Conservation (phyloP, 2,329 filamentous ascomycete species). For the Aspergillus sp. region DNA sequence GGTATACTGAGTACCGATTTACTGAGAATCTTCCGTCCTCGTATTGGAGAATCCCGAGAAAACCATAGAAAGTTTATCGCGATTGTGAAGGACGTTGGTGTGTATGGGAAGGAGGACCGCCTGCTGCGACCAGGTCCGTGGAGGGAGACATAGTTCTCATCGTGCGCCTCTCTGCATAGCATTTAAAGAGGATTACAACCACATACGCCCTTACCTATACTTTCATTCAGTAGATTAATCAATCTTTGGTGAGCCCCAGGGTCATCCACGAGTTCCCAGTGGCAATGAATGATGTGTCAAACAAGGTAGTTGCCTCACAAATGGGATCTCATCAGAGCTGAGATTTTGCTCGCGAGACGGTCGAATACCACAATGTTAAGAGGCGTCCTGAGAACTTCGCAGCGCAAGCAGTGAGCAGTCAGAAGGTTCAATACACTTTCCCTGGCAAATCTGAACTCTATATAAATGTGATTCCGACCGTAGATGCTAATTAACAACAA, state of each 20-base stretch:
- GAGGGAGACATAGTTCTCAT: constrained; percentile 30
- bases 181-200: neutral
- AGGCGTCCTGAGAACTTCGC: neutral
- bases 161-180: neutral
- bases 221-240: too few species aligned
- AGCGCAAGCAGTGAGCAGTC: neutral
- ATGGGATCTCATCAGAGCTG: too few species aligned
- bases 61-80: constrained; percentile 49
- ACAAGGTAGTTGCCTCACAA: too few species aligned
- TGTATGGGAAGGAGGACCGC: constrained; percentile 49
- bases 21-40: constrained; percentile 48
- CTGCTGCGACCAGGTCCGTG: constrained; percentile 45
- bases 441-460: neutral
- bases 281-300: too few species aligned
- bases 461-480: constrained; percentile 8
- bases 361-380: too few species aligned
- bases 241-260: too few species aligned
- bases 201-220: neutral
- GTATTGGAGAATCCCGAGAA: constrained; percentile 47
- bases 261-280: too few species aligned
- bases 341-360: too few species aligned
- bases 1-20: constrained; percentile 52
- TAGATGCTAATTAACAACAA: constrained; percentile 1
- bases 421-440: neutral
- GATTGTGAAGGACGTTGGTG: constrained; percentile 50